Evolutionary conservation across 352 stramenopile species (phyloP).

Genomic region (Pythium monospermum): DNA sequence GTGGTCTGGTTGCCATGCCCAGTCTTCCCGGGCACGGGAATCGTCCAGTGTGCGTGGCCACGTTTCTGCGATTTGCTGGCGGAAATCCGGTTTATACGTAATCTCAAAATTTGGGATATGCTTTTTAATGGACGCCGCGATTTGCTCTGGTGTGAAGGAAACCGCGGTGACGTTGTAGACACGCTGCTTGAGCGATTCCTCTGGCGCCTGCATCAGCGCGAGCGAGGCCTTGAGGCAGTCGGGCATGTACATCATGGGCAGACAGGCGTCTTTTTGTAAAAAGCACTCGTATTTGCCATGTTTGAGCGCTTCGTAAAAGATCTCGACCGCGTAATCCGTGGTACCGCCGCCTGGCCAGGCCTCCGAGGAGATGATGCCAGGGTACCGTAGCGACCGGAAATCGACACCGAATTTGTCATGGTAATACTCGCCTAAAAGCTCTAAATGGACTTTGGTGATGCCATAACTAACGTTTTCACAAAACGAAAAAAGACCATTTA

Average conservation of each 20-base stretch:
- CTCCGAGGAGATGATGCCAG: conserved; percentile 87
- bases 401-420: conserved; percentile 89
- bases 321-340: conserved; percentile 91
- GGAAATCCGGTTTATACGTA: conserved; percentile 85
- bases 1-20: conserved; percentile 87
- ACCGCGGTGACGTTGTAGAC: conserved; percentile 91
- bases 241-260: conserved; percentile 96
- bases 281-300: conserved; percentile 89
- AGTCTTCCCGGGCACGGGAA: conserved; percentile 74
- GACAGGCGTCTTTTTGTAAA: conserved; percentile 58
- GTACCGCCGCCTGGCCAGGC: conserved; percentile 80
- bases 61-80: conserved; percentile 89
- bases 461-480: too few relatives aligned
- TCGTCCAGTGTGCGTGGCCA: conserved; percentile 89
- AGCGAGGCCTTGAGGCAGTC: conserved; percentile 88
- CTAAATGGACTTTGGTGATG: conserved; percentile 90
- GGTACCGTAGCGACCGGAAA: conserved; percentile 90
- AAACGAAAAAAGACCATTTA: too few relatives aligned
- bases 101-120: conserved; percentile 86
- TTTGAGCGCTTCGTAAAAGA: conserved; percentile 90
- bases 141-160: conserved; percentile 85
- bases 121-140: conserved; percentile 83
- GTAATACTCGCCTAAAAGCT: conserved; percentile 92
- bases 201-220: conserved; percentile 69
- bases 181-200: conserved; percentile 69